Evolutionary conservation across 192 early-diverging fungal genomes (phyloP).

Genomic region (Radiomyces spectabilis): DNA sequence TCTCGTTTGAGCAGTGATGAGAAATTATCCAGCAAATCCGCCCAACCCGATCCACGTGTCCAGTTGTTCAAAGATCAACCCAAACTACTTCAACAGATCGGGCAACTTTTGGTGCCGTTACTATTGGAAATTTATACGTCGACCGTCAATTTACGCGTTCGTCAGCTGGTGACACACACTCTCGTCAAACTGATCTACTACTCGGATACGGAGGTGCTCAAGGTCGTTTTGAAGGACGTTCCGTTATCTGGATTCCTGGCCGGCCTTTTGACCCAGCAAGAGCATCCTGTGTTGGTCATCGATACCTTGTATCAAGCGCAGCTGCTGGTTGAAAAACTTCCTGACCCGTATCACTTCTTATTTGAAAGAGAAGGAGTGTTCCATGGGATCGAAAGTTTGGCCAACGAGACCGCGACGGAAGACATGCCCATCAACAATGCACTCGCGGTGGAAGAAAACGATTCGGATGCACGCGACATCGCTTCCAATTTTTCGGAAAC

Average conservation of each 20-base stretch:
- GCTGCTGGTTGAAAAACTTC: constrained; percentile 58
- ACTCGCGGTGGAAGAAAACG: too few species aligned
- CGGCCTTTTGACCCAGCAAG: constrained; percentile 35
- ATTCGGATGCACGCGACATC: too few species aligned
- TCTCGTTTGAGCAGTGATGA: too few species aligned
- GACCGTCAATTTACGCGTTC: constrained; percentile 54
- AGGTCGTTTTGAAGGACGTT: constrained; percentile 37
- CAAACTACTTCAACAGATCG: constrained; percentile 28
- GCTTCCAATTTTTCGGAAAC: too few species aligned
- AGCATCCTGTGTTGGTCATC: constrained; percentile 44
- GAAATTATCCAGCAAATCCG: too few species aligned
- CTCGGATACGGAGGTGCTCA: constrained; percentile 34
- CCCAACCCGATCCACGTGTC: constrained; percentile 28
- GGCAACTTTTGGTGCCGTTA: constrained; percentile 54
- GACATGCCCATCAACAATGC: background rate
- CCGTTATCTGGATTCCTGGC: constrained; percentile 43
- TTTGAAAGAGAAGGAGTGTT: constrained; percentile 75
- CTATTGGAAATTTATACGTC: constrained; percentile 64
- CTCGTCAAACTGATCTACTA: constrained; percentile 48
- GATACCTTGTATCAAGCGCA: constrained; percentile 55
- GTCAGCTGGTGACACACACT: constrained; percentile 58
- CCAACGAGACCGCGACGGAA: background rate
- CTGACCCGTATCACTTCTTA: constrained; percentile 39
- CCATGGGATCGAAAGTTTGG: constrained; percentile 39
- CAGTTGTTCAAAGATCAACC: constrained; percentile 32